Base-by-base conservation (phyloP, 148 eudicot genomes). In the Silene latifolia region DNA sequence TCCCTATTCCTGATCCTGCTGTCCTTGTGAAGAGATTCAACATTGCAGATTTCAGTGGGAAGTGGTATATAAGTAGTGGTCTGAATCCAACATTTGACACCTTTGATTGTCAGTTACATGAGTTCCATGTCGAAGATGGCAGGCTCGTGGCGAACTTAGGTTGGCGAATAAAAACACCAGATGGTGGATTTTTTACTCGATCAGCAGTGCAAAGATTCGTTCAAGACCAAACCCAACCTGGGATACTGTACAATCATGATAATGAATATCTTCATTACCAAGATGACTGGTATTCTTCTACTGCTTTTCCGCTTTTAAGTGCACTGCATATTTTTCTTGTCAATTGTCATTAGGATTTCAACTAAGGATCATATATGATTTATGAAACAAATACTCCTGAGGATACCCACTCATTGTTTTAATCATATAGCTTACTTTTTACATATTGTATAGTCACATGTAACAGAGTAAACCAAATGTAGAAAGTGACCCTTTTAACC, bases 211-310 rank as follows among this genome's bases (percentile, higher is more conserved):
- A 95, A 83, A 92, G 61, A 82, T 95, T 95, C 82, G 97, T 81
- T 67, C 99, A 95, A 81, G 97, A 95, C 83, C 91, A 94, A 39
- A 63, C 25, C 24, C 85, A 86, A 69, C 98, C 99, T 10, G 97
- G 89, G 63, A 85, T 90, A 77, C 82, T 95, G 46, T 90, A 92
- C 84, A 95, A 95, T 86, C 98, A 95, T 78, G 98, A 90, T 79
- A 95, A 95, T 72, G 99, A 92, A 87, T 92, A 76, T 85, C 99
- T 95, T 85, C 93, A 92, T 73, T 95, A 95, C 82, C 94, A 95
- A 90, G 99, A 95, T 79, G 99, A 95, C 75, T 95, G 99, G 99
- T 95, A 90, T 18, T 10, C 54, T 56, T 66, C 60, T 70, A 48
- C 59, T 74, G 23, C 56, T 66, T 77, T 39, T 62, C 1, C 39